These are phyloP conservation scores for Crucibulum parvulum DNA, from an alignment of 1,284 basidiomycete species.

Conservation along the genomic window DNA sequence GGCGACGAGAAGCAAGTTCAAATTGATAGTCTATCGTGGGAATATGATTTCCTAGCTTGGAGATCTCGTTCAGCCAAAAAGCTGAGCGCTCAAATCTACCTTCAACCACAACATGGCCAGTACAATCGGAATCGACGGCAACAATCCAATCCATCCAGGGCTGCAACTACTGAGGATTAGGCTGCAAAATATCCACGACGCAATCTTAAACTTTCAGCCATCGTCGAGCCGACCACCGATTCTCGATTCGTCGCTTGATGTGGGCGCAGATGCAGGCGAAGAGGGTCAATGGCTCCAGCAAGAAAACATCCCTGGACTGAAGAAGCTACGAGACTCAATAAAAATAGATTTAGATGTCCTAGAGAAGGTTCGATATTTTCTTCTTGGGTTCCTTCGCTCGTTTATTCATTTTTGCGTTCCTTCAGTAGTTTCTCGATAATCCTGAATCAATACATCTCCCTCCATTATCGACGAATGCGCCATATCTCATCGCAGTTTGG, in stretches of 20 bases:
- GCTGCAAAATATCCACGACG: constrained; percentile 48
- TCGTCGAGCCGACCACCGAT: constrained; percentile 54
- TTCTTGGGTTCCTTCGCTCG: background rate
- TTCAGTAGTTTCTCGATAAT: constrained; percentile 69
- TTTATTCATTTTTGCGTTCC: constrained; percentile 15
- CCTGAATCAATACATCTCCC: constrained; percentile 48
- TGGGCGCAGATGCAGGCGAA: constrained; percentile 32
- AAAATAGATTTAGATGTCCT: constrained; percentile 56
- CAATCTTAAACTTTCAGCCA: constrained; percentile 54
- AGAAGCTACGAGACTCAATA: constrained; percentile 55
- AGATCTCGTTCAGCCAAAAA: too few relatives aligned
- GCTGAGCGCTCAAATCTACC: background rate
- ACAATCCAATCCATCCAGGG: constrained; percentile 38
- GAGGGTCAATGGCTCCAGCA: constrained; percentile 50
- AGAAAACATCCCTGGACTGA: constrained; percentile 57
- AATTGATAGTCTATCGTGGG: too few relatives aligned
- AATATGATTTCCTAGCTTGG: too few relatives aligned
- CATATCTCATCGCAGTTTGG: constrained; percentile 81
- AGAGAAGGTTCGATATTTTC: constrained; percentile 51
- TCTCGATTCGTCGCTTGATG: constrained; percentile 59
- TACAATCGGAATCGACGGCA: background rate
- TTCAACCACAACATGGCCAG: background rate
- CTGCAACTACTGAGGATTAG: constrained; percentile 40
- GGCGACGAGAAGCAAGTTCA: too few relatives aligned
- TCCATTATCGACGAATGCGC: constrained; percentile 73